These are phyloP conservation scores for Xylariaceae sp. DNA, from an alignment of 2,329 filamentous ascomycete species.

Conservation along the genomic window DNA sequence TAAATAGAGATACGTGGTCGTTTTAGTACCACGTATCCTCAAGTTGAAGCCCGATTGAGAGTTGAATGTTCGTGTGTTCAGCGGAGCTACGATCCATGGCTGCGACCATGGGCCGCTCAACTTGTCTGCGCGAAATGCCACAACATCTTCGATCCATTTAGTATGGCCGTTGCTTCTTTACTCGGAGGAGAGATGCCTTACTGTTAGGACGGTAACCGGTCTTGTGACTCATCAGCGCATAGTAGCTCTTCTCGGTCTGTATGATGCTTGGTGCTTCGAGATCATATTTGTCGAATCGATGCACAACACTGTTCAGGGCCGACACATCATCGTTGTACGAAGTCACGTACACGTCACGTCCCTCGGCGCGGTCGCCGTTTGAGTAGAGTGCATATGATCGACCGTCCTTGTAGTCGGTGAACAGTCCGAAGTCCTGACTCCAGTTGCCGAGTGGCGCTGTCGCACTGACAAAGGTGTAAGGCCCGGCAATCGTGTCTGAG, in stretches of 20 bases:
- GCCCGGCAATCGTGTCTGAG: constrained; percentile 47
- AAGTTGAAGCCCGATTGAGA: constrained; percentile 49
- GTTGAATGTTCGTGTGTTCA: constrained; percentile 48
- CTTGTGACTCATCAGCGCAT: constrained; percentile 58
- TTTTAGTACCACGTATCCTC: constrained; percentile 43
- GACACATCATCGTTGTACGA: constrained; percentile 49
- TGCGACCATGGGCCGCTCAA: constrained; percentile 50
- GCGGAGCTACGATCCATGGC: constrained; percentile 46
- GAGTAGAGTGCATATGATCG: constrained; percentile 53
- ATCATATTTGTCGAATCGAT: constrained; percentile 55
- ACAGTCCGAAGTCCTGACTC: constrained; percentile 58
- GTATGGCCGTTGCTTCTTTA: background rate
- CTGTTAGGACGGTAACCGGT: constrained; percentile 58
- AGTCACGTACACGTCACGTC: constrained; percentile 53
- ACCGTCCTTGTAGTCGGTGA: constrained; percentile 55
- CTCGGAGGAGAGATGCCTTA: constrained; percentile 2
- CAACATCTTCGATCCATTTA: constrained; percentile 37
- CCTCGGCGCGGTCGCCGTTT: constrained; percentile 51
- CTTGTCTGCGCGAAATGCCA: constrained; percentile 49
- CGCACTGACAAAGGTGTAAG: constrained; percentile 50
- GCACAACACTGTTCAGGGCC: constrained; percentile 45
- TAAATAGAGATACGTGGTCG: constrained; percentile 47
- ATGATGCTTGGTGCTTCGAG: constrained; percentile 56
- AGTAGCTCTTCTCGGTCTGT: constrained; percentile 56
- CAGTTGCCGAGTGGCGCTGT: constrained; percentile 54